Conservation (phyloP, 176 grass and related monocot species). For the Chloris gayana region DNA sequence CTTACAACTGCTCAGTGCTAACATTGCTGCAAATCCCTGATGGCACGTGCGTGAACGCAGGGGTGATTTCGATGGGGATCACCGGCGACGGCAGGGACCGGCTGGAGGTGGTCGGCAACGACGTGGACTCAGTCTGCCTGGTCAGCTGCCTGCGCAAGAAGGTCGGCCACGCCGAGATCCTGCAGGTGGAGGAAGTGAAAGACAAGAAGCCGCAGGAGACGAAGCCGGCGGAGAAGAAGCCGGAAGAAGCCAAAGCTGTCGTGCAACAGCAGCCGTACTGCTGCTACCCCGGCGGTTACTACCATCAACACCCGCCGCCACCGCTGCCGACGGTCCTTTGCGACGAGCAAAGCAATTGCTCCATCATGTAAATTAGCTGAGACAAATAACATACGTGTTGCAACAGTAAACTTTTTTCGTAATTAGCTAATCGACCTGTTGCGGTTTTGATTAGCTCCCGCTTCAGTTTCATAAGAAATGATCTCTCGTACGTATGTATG, state of each 20-base stretch:
- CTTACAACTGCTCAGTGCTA: background rate
- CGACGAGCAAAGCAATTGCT: background rate
- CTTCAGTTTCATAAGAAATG: background rate
- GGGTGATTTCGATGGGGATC: constrained; percentile 48
- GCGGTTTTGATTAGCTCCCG: background rate
- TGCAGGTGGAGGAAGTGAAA: constrained; percentile 55
- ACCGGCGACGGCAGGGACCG: constrained; percentile 53
- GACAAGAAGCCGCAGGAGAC: background rate
- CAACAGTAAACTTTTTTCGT: background rate
- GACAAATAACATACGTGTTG: no score
- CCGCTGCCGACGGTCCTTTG: background rate
- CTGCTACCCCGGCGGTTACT: background rate
- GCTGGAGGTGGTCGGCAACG: constrained; percentile 58
- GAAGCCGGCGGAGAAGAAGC: background rate
- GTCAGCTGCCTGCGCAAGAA: constrained; percentile 45
- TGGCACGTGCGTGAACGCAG: background rate
- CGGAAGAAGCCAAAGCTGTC: background rate
- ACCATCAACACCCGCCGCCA: background rate
- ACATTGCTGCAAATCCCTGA: no score
- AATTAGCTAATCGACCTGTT: background rate
- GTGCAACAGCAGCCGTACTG: background rate
- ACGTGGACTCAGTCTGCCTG: background rate
- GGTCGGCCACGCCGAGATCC: constrained; percentile 43
- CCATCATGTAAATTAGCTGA: background rate
- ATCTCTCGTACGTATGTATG: no score